Evolutionary conservation across 2,329 filamentous ascomycete species (phyloP), one percentile per base, ranked within the genome.

Genomic region (Lithohypha guttulata): DNA sequence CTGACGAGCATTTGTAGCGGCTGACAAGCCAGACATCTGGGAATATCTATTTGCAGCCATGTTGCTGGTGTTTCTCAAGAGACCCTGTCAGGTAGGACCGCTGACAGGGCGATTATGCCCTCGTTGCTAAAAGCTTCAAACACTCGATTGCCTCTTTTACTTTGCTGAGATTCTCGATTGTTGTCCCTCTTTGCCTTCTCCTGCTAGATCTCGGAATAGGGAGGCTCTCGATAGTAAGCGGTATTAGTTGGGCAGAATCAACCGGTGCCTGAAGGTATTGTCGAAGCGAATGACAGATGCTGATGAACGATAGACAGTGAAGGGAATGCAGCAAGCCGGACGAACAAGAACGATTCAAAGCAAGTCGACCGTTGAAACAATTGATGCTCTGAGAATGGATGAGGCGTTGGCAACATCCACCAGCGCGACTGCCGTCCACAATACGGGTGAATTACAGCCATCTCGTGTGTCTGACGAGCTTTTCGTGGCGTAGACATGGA

Each of bases 21-120:
- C 64, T 32, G 78, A 76, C 48, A 81, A 59, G 43, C 61, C 73
- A 31, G 75, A 79, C 55, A 73, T 77, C 39, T 72, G 65, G 18
- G 74, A 77, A 59, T 71, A 71, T 51, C 75, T 73, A n/a, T n/a
- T n/a, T 50, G 71, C 74, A 45, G 73, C 71, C 70, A 77, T 75
- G 53, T 34, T 44, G 45, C 35, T 13, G 30, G 22, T n/a, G 18
- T 35, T 22, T 10, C 14, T 19, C 3, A 21, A 19, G 30, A 32
- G 36, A 41, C 48, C 48, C 39, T 46, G 44, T 42, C 45, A 42
- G 44, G 25, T 42, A 35, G 15, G 14, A 10, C 5, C n/a, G 23
- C 44, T 45, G 44, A 48, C 48, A 45, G 44, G 47, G 44, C 34
- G 14, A n/a, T n/a, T n/a, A n/a, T n/a, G n/a, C n/a, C n/a, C n/a